Evolutionary conservation across 2,329 filamentous ascomycete genomes (phyloP), one percentile per base, ranked within the genome.

Genomic region (Herpotrichia juniperi): DNA sequence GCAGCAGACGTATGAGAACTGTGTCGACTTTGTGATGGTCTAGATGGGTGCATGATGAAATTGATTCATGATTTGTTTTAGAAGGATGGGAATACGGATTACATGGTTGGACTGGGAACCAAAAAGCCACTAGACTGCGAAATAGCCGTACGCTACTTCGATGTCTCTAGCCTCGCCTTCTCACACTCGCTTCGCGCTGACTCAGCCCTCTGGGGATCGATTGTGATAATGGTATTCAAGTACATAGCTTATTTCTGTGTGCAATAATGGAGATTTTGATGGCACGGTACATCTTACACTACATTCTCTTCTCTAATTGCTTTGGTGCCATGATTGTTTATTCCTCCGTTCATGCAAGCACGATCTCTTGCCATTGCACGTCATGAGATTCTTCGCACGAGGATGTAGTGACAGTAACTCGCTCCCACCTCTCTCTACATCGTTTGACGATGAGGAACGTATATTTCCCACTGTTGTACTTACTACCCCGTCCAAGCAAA

Each of bases 1-100:
- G 42, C 63, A 78, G 52, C 84, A 87, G n/a, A 32, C 35, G 12
- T 53, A 48, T 35, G 34, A 46, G n/a, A 56, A 44, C 21, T 53
- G 47, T 19, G 26, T 48, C 2, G 42, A 44, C 11, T 47, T 53
- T 16, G 48, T 30, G 0, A 47, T 42, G 16, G 42, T 19, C 11
- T 44, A 44, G 16, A 21, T 31, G 6, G 16, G 28, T 9, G 28
- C 28, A 19, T 17, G 21, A 19, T 7, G 14, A 37, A 19, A 7
- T 17, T 5, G 16, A 21, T 11, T 5, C 16, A 6, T 11, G 12
- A 37, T 37, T 19, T 17, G 34, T 37, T 19, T 3, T 37, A 37
- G 16, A 37, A 37, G 34, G 16, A 21, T 8, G 34, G 34, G 34
- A 37, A 7, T 28, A 28, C 7, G 12, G 7, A 12, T 12, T 6